Percentiles rank a stretch among this genome's conserved stretches.
Conservation (phyloP, 2,329 filamentous ascomycete species). For the Aureobasidium namibiae region DNA sequence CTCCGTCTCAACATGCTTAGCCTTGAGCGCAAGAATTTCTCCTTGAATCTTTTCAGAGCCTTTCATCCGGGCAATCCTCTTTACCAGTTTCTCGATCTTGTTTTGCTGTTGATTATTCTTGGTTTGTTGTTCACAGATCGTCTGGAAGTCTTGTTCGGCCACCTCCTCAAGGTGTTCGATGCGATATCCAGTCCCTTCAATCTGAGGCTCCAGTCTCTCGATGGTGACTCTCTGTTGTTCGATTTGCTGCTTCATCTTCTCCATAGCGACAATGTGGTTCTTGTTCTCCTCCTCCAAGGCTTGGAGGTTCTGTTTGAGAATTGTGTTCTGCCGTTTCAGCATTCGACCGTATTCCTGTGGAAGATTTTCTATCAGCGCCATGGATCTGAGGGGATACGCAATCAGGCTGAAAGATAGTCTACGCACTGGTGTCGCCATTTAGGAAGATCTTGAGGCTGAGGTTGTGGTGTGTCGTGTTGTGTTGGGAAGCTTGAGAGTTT, state of each 20-base stretch:
- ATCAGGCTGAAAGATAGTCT: too few relatives aligned
- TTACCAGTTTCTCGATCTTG: neutral
- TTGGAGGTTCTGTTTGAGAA: neutral
- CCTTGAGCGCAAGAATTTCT: neutral
- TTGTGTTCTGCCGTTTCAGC: too few relatives aligned
- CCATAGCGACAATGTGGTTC: neutral
- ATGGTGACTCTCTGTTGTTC: neutral
- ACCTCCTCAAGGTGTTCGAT: too few relatives aligned
- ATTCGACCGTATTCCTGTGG: too few relatives aligned
- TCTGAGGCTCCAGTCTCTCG: neutral
- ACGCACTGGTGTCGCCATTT: too few relatives aligned
- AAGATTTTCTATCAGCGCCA: too few relatives aligned
- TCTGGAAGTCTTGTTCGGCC: neutral
- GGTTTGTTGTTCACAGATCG: neutral
- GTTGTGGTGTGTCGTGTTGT: neutral
- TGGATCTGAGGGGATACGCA: too few relatives aligned
- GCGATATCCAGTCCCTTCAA: too few relatives aligned
- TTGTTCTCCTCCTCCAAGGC: neutral
- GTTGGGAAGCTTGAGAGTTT: too few relatives aligned
- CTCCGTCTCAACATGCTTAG: neutral
- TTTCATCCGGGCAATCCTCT: neutral
- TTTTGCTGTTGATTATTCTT: too few relatives aligned
- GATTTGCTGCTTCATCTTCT: neutral
- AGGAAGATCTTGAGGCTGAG: too few relatives aligned
- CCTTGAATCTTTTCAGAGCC: neutral